A percentile compares a stretch with the other conserved stretches of the same genome.
Conservation (phyloP, 192 early-diverging fungal genomes). For the Piromyces sp. region DNA sequence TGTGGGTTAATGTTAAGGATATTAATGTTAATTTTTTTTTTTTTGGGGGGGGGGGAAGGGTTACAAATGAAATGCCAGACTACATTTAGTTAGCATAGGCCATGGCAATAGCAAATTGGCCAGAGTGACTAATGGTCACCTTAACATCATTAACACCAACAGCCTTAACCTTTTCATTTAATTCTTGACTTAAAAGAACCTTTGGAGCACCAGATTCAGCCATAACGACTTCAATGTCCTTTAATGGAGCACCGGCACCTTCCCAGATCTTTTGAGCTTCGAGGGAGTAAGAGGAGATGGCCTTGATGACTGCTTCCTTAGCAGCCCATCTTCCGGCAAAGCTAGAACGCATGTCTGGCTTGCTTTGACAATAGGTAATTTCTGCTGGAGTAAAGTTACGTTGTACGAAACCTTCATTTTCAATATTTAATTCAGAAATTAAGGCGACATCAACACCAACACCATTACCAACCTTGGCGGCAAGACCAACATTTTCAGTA, state of each 20-base stretch:
- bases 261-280: slow-evolving; percentile 34
- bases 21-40: too few relatives aligned
- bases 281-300: slow-evolving; percentile 30
- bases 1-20: too few relatives aligned
- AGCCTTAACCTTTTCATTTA: slow-evolving; percentile 44
- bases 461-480: slow-evolving; percentile 10
- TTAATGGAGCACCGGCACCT: slow-evolving; percentile 70
- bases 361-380: slow-evolving; percentile 52
- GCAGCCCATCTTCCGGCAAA: slow-evolving; percentile 90
- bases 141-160: slow-evolving; percentile 59
- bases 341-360: slow-evolving; percentile 56
- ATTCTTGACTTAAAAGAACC: slow-evolving; percentile 67
- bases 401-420: slow-evolving; percentile 69
- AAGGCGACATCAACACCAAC: slow-evolving; percentile 84
- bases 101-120: slow-evolving; percentile 75
- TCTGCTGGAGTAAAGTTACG: slow-evolving; percentile 78
- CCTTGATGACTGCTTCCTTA: slow-evolving; percentile 92
- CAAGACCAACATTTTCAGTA: not conserved
- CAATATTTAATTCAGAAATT: slow-evolving; percentile 57
- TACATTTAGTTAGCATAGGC: slow-evolving; percentile 31
- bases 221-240: slow-evolving; percentile 70
- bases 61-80: too few relatives aligned
- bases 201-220: slow-evolving; percentile 55
- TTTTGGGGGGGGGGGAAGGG: too few relatives aligned
- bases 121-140: slow-evolving; percentile 85